Evolutionary conservation across 495 filamentous ascomycete species (phyloP), one percentile per base, ranked within the genome.

Genomic region (Annulohypoxylon maeteangense): DNA sequence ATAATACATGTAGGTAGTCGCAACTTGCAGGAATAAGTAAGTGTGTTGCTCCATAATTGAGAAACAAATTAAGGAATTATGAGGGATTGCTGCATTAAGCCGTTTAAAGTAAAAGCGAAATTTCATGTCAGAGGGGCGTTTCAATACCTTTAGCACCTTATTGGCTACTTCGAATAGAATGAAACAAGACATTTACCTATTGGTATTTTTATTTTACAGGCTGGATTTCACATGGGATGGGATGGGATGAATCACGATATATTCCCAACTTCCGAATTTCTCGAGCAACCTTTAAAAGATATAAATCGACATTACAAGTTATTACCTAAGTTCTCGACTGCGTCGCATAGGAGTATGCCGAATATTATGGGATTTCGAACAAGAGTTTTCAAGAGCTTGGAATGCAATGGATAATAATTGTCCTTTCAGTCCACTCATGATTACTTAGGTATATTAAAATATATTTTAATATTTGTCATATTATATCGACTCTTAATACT

Each of bases 91-190:
- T 32, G 56, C 5, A 31, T 47, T 65, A 70, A 38, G 18, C 62
- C 25, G 48, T 48, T 61, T 65, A 50, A 20, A 45, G 68, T n/a
- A 61, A 65, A 55, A 48, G 68, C n/a, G n/a, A 53, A n/a, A 65
- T 65, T 65, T 70, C 68, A 64, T 23, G 44, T 69, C 7, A n/a
- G 34, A 63, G 34, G 34, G 44, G 32, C 34, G 67, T 69, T 69
- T 64, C 59, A 59, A 45, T 25, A 42, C 50, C 11, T 25, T 12
- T 2, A 44, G 10, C 3, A 18, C 42, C 8, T 63, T 27, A 57
- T 69, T 69, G 66, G 66, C 16, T 5, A 12, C 1, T 18, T 14
- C 16, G 23, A n/a, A 25, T 22, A 34, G 22, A 68, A 40, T 70
- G 61, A 70, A 70, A 70, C 67, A 36, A 48, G 31, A 29, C 14